Evolutionary conservation across 2,329 filamentous ascomycete species (phyloP), one percentile per base, ranked within the genome.

Genomic region (Penicillium sp.): DNA sequence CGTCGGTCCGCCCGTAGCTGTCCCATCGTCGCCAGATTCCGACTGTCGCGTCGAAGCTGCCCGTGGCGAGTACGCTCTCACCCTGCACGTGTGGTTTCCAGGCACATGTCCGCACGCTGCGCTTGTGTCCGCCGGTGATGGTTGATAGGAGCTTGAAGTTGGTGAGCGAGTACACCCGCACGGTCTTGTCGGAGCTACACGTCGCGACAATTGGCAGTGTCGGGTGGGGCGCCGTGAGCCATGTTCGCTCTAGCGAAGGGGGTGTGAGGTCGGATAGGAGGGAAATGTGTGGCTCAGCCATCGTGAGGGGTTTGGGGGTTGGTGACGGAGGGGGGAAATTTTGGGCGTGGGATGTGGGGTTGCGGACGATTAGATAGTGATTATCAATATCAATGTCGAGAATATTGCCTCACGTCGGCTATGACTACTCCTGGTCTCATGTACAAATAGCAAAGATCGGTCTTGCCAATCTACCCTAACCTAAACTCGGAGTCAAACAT

Each of bases 41-140:
- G 2, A 92, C 92, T 1, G 89, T 95, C 14, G 90, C 87, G 71
- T 99, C 94, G 69, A 99, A 99, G 69, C 88, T 94, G 4, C 90
- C 94, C 0, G 92, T 96, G 5, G 92, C 92, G 14, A 97, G 81
- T 40, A 92, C 90, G 50, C 89, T 86, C 67, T 86, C 83, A 18
- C 78, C 80, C 13, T 80, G 75, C 39, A 83, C 74, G 54, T 81
- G 80, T 0, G 92, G 91, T 73, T 95, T 95, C 94, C 94, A 99
- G 33, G 90, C 86, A 18, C 86, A 84, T 44, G 85, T 84, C 49
- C 94, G 84, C n/a, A 99, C 85, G 63, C 88, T 94, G 50, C 94
- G 88, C 62, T 90, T 89, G 75, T 99, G 94, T 7, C 92, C 94
- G 54, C 91, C 92, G 7, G 86, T 85, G 48, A 97, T 85, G 18